These are phyloP conservation scores for Mucor racemosus DNA, from an alignment of 371 early-diverging fungal species.

Conservation along the genomic window DNA sequence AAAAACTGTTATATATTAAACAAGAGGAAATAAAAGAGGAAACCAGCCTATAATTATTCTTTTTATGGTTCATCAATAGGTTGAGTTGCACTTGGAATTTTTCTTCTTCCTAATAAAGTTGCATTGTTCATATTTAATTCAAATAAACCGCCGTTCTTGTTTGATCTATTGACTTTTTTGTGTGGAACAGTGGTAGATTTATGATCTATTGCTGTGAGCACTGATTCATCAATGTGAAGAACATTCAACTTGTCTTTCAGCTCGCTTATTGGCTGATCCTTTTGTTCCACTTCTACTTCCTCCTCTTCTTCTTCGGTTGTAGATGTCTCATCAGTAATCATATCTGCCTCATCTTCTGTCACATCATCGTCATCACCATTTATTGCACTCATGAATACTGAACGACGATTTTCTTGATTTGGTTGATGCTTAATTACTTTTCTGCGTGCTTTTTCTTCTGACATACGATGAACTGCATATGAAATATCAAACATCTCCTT, in stretches of 20 bases:
- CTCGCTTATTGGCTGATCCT: constrained; percentile 11
- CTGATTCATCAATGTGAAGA: constrained; percentile 5
- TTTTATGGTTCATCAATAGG: constrained; percentile 14
- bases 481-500: constrained; percentile 70
- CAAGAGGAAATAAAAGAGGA: background rate
- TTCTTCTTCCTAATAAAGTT: constrained; percentile 61
- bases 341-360: constrained; percentile 26
- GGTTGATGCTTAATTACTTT: constrained; percentile 18
- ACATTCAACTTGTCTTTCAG: constrained; percentile 15
- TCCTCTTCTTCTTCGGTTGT: constrained; percentile 12
- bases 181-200: background rate
- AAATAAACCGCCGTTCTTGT: constrained; percentile 26
- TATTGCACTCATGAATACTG: constrained; percentile 22
- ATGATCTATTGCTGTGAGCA: background rate
- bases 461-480: constrained; percentile 65
- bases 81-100: constrained; percentile 27
- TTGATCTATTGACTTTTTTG: constrained; percentile 22
- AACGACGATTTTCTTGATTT: constrained; percentile 2
- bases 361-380: constrained; percentile 30
- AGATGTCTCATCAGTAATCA: constrained; percentile 29
- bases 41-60: background rate
- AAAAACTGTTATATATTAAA: background rate
- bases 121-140: constrained; percentile 65
- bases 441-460: constrained; percentile 59
- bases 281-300: constrained; percentile 1